Evolutionary conservation across 176 grass and related monocot species (phyloP).

Genomic region (Zoysia pacifica): DNA sequence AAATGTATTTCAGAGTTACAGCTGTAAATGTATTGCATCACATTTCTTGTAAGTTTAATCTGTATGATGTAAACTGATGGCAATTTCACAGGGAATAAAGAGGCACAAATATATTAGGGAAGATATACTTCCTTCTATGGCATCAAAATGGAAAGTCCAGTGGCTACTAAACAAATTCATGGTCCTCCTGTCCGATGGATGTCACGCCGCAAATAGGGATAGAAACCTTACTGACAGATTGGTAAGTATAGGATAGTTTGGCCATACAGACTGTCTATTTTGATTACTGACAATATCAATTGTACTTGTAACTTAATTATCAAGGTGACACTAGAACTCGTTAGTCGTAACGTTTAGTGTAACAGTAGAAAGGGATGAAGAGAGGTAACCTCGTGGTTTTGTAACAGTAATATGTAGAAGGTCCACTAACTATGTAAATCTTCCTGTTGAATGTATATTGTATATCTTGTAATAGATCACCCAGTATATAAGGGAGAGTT

Average conservation of each 20-base stretch:
- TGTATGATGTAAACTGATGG: neutral
- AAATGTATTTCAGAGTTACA: neutral
- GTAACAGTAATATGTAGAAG: conserved; percentile 43
- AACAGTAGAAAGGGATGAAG: conserved; percentile 46
- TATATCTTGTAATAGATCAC: no score
- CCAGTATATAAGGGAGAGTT: no score
- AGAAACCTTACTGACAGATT: conserved; percentile 45
- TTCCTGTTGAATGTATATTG: no score
- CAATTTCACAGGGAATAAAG: conserved; percentile 78
- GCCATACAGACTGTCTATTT: neutral
- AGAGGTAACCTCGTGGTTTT: conserved; percentile 28
- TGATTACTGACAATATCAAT: conserved; percentile 22
- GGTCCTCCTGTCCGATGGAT: conserved; percentile 57
- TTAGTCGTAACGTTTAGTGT: conserved; percentile 44
- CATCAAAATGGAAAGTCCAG: conserved; percentile 89
- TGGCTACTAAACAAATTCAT: conserved; percentile 88
- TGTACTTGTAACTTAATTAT: conserved; percentile 32
- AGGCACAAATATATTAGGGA: conserved; percentile 84
- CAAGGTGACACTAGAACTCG: conserved; percentile 25
- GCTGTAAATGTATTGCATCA: neutral
- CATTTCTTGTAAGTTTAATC: neutral
- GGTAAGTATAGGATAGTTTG: conserved; percentile 52
- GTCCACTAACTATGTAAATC: no score
- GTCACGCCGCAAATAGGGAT: neutral
- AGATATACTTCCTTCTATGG: conserved; percentile 87